These are phyloP conservation scores for Metschnikowia borealis DNA, from an alignment of 805 yeast species.

Conservation along the genomic window DNA sequence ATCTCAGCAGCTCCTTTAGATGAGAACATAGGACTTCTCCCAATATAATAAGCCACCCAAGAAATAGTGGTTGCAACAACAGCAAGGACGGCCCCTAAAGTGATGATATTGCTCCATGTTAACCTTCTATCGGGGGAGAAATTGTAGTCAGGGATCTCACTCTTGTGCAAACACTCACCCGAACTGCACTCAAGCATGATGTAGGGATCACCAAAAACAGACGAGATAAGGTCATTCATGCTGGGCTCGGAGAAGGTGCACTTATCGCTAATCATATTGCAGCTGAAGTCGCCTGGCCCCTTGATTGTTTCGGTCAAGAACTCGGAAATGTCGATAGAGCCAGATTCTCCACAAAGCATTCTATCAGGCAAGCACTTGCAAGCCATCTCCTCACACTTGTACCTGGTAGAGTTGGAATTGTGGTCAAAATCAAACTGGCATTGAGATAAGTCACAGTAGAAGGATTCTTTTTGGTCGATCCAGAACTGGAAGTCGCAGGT, in stretches of 20 bases:
- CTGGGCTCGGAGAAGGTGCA: conserved; percentile 92
- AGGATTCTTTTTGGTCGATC: conserved; percentile 88
- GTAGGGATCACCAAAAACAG: conserved; percentile 92
- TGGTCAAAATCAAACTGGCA: conserved; percentile 71
- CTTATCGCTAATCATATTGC: conserved; percentile 57
- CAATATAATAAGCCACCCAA: conserved; percentile 46
- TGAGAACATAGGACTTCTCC: conserved; percentile 58
- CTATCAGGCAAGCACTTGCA: conserved; percentile 90
- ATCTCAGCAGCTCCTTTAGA: conserved; percentile 18
- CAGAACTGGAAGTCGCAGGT: conserved; percentile 91
- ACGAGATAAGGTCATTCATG: conserved; percentile 85
- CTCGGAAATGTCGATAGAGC: conserved; percentile 92
- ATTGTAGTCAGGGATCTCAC: conserved; percentile 89
- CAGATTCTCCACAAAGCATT: conserved; percentile 90
- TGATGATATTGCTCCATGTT: conserved; percentile 43
- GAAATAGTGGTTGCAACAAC: conserved; percentile 41
- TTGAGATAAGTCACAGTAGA: conserved; percentile 76
- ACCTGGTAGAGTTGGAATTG: conserved; percentile 61
- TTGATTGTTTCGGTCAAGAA: conserved; percentile 82
- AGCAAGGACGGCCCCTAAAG: conserved; percentile 42
- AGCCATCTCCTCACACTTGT: conserved; percentile 70
- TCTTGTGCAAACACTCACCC: conserved; percentile 89
- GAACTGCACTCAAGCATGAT: conserved; percentile 77
- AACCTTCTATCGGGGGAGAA: conserved; percentile 52
- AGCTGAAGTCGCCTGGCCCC: conserved; percentile 91